Conservation (phyloP, 495 filamentous ascomycete species). For the Talaromyces wortmannii region DNA sequence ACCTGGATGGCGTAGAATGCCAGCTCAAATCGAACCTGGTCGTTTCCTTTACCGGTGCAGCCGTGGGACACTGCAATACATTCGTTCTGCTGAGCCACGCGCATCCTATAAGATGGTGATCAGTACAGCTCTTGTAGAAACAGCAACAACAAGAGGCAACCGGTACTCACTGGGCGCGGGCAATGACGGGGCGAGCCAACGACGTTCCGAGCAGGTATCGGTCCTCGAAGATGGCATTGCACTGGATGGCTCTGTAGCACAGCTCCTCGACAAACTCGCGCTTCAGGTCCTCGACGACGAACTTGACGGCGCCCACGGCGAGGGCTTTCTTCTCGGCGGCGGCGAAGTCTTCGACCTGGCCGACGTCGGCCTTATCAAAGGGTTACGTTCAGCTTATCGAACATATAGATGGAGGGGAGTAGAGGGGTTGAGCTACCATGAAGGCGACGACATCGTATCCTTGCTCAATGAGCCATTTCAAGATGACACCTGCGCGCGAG, state of each 20-base stretch:
- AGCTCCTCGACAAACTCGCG: constrained; percentile 79
- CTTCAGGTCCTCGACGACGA: constrained; percentile 46
- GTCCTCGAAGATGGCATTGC: constrained; percentile 84
- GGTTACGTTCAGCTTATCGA: constrained; percentile 7
- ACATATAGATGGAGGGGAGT: neutral
- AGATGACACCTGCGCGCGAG: constrained; percentile 6
- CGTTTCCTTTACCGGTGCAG: constrained; percentile 28
- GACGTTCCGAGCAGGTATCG: constrained; percentile 71
- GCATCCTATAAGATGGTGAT: constrained; percentile 30
- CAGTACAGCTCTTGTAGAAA: constrained; percentile 2
- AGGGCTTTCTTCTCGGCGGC: constrained; percentile 49
- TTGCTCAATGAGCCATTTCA: constrained; percentile 62
- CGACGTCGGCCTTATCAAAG: constrained; percentile 52
- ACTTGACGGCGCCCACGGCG: constrained; percentile 30
- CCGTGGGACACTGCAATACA: constrained; percentile 4
- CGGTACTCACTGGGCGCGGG: constrained; percentile 60
- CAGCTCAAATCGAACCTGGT: constrained; percentile 69
- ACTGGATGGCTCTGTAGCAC: constrained; percentile 80
- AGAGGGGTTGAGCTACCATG: constrained; percentile 29
- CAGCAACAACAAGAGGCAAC: constrained; percentile 45
- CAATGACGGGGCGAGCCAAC: constrained; percentile 85
- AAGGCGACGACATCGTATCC: constrained; percentile 63
- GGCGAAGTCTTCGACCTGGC: constrained; percentile 59
- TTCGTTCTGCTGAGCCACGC: constrained; percentile 3
- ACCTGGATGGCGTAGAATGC: constrained; percentile 62